These are phyloP conservation scores for Lophiostoma macrostomum DNA, from an alignment of 495 filamentous ascomycete genomes.

Conservation along the genomic window DNA sequence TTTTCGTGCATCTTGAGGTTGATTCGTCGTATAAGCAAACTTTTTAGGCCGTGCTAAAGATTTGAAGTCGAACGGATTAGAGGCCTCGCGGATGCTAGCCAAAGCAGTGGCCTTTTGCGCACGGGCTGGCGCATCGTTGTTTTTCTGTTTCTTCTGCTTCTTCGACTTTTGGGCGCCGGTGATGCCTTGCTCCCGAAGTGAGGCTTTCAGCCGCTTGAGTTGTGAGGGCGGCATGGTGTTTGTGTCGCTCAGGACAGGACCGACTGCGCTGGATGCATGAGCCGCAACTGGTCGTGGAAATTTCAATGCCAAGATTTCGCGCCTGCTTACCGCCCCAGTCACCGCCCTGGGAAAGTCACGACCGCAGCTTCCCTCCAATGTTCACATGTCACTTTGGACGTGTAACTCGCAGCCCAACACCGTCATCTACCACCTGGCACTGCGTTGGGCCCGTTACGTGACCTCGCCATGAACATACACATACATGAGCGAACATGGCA, in stretches of 20 bases:
- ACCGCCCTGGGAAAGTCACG: not conserved
- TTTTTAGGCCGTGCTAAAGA: constrained; percentile 64
- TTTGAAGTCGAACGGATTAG: constrained; percentile 96
- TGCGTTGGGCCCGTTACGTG: not conserved
- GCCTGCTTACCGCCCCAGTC: constrained; percentile 1
- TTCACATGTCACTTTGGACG: not conserved
- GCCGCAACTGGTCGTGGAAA: constrained; percentile 11
- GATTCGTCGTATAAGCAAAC: constrained; percentile 68
- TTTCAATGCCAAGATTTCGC: constrained; percentile 21
- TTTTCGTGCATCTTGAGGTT: constrained; percentile 51
- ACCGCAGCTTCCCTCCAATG: not conserved
- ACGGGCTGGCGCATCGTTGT: constrained; percentile 60
- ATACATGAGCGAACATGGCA: constrained; percentile 25
- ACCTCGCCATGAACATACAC: not conserved
- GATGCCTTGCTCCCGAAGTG: constrained; percentile 80
- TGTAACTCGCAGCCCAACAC: not conserved
- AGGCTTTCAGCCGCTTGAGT: constrained; percentile 90
- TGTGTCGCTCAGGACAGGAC: not conserved
- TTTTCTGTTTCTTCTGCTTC: constrained; percentile 76
- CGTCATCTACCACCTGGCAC: not conserved
- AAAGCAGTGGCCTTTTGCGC: constrained; percentile 72
- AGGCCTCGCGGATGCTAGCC: constrained; percentile 81
- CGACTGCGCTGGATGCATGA: not conserved
- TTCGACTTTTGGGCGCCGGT: constrained; percentile 87
- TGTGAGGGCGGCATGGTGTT: constrained; percentile 86